Base-by-base conservation (phyloP, 108 stramenopile genomes). In the Cyclotella cryptica region DNA sequence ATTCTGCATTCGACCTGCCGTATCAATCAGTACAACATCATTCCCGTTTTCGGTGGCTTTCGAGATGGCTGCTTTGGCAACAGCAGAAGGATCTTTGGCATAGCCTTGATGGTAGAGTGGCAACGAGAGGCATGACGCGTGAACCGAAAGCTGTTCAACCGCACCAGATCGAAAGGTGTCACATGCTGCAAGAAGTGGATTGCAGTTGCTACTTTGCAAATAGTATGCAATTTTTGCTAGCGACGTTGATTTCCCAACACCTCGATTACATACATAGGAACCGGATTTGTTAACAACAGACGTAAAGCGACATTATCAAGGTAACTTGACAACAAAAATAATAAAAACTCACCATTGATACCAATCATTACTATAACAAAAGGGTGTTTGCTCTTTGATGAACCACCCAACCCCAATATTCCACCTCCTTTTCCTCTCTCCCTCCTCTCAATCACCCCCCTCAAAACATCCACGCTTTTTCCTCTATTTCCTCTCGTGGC, bases 111-210 rank as follows among this genome's bases (percentile, higher is more conserved):
- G 88, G 74, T 89, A 98, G 22, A 98, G 85, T n/a, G 93, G 92
- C 0, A 98, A 85, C 18, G 91, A 88, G 8, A 98, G 85, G 69
- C 95, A 95, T 26, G 92, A 85, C 35, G 97, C 95, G 73, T 98
- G 98, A 17, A 96, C 91, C 15, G 83, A 83, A 49, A 99, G 91
- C 78, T 99, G 98, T 87, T 99, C 97, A 26, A 98, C 97, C 10
- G 98, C 98, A 18, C 98, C 98, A 18, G 91, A 90, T 12, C 98
- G 92, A 81, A 98, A 99, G n/a, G 98, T 98, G 80, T 99, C 98
- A 64, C 98, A 98, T 9, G 98, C 98, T 26, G 96, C 97, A 35
- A 98, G 74, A 12, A 94, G 73, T 21, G 93, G 93, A 19, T 82
- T 80, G 81, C 93, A 94, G 29, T 92, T 91, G 17, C 95, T 90